Base-by-base conservation (phyloP, 768 basidiomycete species). In the Lactarius quietus region DNA sequence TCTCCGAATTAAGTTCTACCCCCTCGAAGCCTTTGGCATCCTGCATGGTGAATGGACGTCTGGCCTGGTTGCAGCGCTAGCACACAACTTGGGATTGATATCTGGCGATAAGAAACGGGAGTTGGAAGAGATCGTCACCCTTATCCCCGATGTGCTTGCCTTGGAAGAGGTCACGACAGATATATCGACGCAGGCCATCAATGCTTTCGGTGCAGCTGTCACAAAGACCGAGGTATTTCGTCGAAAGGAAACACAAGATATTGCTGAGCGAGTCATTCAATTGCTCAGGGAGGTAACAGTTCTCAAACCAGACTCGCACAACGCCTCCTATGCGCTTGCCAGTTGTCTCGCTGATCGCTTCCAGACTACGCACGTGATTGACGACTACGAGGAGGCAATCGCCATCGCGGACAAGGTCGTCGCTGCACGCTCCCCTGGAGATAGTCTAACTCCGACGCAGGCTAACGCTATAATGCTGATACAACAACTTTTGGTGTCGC, bases 121-220 rank as follows among this genome's bases (percentile, higher is more conserved):
- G 14, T 17, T 62, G 14, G n/a, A 62, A n/a, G 61, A 62, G 53
- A 62, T 62, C 39, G 20, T 29, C 6, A 4, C 14, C 39, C 53
- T 55, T 39, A 26, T n/a, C 31, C 53, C 14, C 20, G 53, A 62
- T n/a, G n/a, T n/a, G 31, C 7, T 55, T 29, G 15, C 3, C 61
- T 35, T 31, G 15, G 35, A 17, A 38, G 12, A 12, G 4, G 8
- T 33, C 59, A 38, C 45, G 26, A 10, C 7, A 10, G 8, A 9
- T 2, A 9, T 3, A 0, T 1, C 3, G 10, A 9, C 0, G 20
- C 7, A n/a, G 3, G 43, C 43, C 9, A 10, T 43, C 9, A 2
- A 2, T 8, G 41, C 6, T n/a, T 45, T 45, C n/a, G 0, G 6
- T n/a, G 1, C 1, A 1, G 43, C 43, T 6, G 9, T 45, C 8